phyloP scores from a whole-genome alignment of 2,329 filamentous ascomycete genomes.

The Cercospora nicotianae region DNA sequence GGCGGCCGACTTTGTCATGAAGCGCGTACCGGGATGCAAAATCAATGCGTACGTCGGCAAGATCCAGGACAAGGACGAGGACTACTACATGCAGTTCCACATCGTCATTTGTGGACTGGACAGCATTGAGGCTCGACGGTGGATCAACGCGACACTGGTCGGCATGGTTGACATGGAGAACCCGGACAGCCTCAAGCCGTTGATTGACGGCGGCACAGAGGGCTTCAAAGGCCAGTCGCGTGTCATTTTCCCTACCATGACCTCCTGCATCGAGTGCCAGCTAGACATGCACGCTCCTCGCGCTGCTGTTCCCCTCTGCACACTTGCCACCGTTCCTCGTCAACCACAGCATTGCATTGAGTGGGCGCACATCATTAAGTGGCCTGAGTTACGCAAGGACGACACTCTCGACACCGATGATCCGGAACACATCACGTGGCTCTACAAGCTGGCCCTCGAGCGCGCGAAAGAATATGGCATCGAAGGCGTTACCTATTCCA shows the following conservation, averaged over 20 bases:
- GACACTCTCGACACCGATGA: constrained; percentile 91
- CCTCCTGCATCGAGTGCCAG: constrained; percentile 96
- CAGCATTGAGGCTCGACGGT: constrained; percentile 94
- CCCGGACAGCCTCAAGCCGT: constrained; percentile 82
- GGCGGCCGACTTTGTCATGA: constrained; percentile 87
- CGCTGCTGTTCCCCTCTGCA: constrained; percentile 94
- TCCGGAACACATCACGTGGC: constrained; percentile 95
- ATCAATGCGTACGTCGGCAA: constrained; percentile 93
- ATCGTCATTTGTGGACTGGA: constrained; percentile 92
- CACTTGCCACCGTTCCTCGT: constrained; percentile 90
- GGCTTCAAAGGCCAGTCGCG: constrained; percentile 96
- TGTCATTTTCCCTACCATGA: constrained; percentile 87
- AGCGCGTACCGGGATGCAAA: constrained; percentile 80
- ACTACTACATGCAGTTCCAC: constrained; percentile 96
- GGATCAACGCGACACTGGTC: constrained; percentile 95
- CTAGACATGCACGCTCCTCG: constrained; percentile 98
- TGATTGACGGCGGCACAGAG: constrained; percentile 96
- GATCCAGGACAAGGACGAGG: constrained; percentile 95
- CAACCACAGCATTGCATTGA: constrained; percentile 98
- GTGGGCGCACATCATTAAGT: constrained; percentile 98
- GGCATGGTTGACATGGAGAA: constrained; percentile 84
- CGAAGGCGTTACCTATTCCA: constrained; percentile 85
- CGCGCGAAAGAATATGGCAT: constrained; percentile 90
- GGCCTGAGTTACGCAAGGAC: constrained; percentile 72
- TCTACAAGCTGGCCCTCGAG: constrained; percentile 78